Base-by-base conservation (phyloP, 441 rosid species). In the Populus hybrid region DNA sequence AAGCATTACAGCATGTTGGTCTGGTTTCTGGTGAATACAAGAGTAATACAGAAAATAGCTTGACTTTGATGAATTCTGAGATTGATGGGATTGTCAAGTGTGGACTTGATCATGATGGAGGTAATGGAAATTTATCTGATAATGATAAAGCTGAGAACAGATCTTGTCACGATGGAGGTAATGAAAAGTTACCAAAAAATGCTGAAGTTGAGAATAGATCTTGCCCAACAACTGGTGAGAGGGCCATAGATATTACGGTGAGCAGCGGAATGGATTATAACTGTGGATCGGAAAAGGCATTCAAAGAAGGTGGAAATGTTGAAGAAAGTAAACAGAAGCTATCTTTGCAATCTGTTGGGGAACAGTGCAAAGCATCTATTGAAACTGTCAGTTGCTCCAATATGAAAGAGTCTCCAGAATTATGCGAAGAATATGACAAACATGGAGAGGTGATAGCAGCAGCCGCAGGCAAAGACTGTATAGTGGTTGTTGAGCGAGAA, bases 101-200 rank as follows among this genome's bases (percentile, higher is more conserved):
- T 64, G 71, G 3, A 75, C 77, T 65, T 66, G 63, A 66, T 45
- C 64, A 20, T 75, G 45, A 65, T 42, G 72, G 18, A 20, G 64
- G 26, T 64, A 59, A 33, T 21, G 14, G 10, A 23, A 31, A 56
- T 35, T 20, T 61, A 6, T 29, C 23, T n/a, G 20, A 50, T 42
- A 50, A 9, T 72, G 42, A 5, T 31, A 40, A 56, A 29, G 7
- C 11, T 1, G 42, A 53, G 67, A 31, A 31, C 1, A 53, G 64
- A 31, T 56, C 20, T 72, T 31, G 8, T 36, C 31, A 56, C 61
- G 1, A 2, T 56, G 23, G 38, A 12, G 53, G 16, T 20, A 69
- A 18, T 31, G 26, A 21, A 12, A 69, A 69, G 72, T 11, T 50
- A 6, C 7, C 26, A 21, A 3, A 69, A 26, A 50, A 29, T 72